phyloP scores from a whole-genome alignment of 2,329 filamentous ascomycete genomes.

The Xylaria sp. region DNA sequence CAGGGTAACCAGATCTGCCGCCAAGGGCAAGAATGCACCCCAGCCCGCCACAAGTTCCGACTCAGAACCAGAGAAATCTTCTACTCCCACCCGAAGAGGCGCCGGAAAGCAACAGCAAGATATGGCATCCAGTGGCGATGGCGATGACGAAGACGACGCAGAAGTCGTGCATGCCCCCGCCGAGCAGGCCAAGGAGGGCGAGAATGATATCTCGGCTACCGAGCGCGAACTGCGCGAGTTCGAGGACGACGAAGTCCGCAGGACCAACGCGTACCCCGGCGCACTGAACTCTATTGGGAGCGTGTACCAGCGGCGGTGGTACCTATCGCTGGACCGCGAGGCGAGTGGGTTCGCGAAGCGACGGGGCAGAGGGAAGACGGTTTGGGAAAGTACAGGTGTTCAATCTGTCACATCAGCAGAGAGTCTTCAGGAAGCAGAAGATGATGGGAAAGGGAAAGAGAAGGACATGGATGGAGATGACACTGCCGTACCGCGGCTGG shows the following conservation, averaged over 20 bases:
- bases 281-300: slow-evolving; percentile 73
- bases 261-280: slow-evolving; percentile 73
- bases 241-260: slow-evolving; percentile 64
- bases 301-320: slow-evolving; percentile 75
- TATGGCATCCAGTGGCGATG: not conserved
- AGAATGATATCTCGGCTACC: slow-evolving; percentile 49
- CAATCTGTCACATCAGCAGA: not conserved
- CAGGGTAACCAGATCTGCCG: slow-evolving; percentile 23
- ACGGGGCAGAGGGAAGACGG: slow-evolving; percentile 38
- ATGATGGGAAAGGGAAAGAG: slow-evolving; percentile 13
- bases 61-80: slow-evolving; percentile 17
- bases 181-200: slow-evolving; percentile 30
- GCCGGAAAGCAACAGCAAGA: not conserved
- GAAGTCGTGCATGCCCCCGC: slow-evolving; percentile 40
- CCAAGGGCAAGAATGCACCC: slow-evolving; percentile 25
- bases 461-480: slow-evolving; percentile 2
- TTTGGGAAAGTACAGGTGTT: slow-evolving; percentile 39
- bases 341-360: slow-evolving; percentile 66
- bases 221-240: slow-evolving; percentile 57
- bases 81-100: not conserved
- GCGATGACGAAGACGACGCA: slow-evolving; percentile 29
- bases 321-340: slow-evolving; percentile 68
- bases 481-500: slow-evolving; percentile 44
- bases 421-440: slow-evolving; percentile 21
- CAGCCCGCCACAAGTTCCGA: slow-evolving; percentile 37